Conservation (phyloP, 306 rosid genomes). For the Castanea mollissima region DNA sequence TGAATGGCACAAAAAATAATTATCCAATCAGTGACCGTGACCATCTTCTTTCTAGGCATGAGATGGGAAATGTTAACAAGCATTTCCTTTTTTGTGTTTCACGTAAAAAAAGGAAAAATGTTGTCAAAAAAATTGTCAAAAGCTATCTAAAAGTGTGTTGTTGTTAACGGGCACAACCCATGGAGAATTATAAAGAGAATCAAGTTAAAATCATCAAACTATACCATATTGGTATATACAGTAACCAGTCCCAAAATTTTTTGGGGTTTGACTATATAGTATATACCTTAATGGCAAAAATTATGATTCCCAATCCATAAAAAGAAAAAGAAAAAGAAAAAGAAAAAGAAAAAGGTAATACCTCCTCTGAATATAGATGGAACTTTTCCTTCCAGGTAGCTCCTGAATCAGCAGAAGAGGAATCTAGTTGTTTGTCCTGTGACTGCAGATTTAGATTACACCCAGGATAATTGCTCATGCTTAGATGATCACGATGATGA, state of each 20-base stretch:
- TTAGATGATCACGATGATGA: slow-evolving; percentile 40
- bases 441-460: slow-evolving; percentile 32
- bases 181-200: not conserved
- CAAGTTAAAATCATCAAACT: not conserved
- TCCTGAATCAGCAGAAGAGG: slow-evolving; percentile 17
- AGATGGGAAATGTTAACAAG: not conserved
- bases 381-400: slow-evolving; percentile 29
- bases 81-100: no score
- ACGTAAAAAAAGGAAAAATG: no score
- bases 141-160: no score
- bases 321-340: not conserved
- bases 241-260: no score
- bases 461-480: slow-evolving; percentile 31
- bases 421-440: slow-evolving; percentile 23
- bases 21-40: not conserved
- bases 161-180: no score
- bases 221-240: not conserved
- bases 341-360: slow-evolving; percentile 6
- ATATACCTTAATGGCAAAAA: not conserved
- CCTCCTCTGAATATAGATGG: slow-evolving; percentile 44
- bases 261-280: no score
- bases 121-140: no score
- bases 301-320: not conserved
- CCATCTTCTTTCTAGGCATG: not conserved
- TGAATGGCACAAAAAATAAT: slow-evolving; percentile 8